phyloP scores from a whole-genome alignment of 306 rosid genomes.

The Quercus glauca region DNA sequence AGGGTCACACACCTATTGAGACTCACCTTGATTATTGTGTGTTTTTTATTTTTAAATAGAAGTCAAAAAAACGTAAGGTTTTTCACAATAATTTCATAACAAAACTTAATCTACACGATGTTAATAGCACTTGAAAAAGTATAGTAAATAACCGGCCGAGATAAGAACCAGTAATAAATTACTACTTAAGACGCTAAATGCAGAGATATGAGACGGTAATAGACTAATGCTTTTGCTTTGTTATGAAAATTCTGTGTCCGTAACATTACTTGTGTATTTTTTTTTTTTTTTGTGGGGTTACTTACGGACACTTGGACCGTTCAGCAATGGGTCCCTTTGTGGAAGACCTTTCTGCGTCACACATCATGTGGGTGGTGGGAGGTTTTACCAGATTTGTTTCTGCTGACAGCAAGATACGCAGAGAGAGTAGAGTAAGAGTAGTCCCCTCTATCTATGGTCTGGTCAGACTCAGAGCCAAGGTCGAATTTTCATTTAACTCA shows the following conservation, averaged over 20 bases:
- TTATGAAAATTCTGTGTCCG: no score
- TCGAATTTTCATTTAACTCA: no score
- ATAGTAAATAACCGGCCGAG: no score
- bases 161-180: no score
- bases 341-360: constrained; percentile 3
- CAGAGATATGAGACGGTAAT: fast-evolving
- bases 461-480: no score
- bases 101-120: fast-evolving
- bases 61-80: fast-evolving
- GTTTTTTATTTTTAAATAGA: no score
- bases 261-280: fast-evolving
- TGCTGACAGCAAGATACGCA: constrained; percentile 1
- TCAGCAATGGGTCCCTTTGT: constrained; percentile 28
- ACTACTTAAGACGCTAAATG: fast-evolving
- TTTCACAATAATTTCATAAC: no score
- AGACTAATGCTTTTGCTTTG: no score
- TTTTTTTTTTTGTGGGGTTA: neutral
- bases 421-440: neutral
- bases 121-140: no score
- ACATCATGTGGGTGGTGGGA: constrained; percentile 27
- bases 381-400: neutral
- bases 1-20: constrained; percentile 38
- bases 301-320: constrained; percentile 24
- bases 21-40: constrained; percentile 37
- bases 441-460: no score